phyloP scores from a whole-genome alignment of 2,329 filamentous ascomycete species.

The Aspergillus pseudoterreus region DNA sequence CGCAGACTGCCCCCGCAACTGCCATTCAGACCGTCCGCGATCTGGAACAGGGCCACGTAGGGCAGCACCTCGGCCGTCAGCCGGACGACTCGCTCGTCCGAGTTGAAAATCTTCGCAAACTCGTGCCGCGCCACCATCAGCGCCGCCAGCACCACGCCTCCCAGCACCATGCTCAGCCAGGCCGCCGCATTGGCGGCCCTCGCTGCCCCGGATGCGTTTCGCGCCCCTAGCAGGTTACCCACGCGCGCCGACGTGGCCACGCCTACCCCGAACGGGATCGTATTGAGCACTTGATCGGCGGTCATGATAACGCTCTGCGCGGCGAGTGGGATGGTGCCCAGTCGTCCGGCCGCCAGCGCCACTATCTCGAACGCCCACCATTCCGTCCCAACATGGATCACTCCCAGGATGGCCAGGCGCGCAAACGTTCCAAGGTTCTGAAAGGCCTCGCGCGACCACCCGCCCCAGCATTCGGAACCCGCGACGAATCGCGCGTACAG shows the following conservation, averaged over 20 bases:
- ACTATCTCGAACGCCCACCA: slow-evolving; percentile 97
- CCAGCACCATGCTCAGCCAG: slow-evolving; percentile 66
- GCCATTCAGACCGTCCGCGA: slow-evolving; percentile 82
- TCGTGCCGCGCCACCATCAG: slow-evolving; percentile 68
- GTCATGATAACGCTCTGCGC: slow-evolving; percentile 90
- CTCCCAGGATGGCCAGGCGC: slow-evolving; percentile 68
- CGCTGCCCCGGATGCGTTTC: slow-evolving; percentile 61
- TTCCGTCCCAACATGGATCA: slow-evolving; percentile 82
- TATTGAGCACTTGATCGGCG: slow-evolving; percentile 77
- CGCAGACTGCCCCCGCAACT: slow-evolving; percentile 76
- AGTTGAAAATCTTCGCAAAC: slow-evolving; percentile 77
- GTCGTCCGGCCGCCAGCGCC: slow-evolving; percentile 72
- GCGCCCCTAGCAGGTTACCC: slow-evolving; percentile 73
- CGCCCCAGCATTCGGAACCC: slow-evolving; percentile 77
- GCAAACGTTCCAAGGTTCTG: slow-evolving; percentile 68
- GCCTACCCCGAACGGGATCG: slow-evolving; percentile 80
- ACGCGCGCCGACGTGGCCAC: slow-evolving; percentile 75
- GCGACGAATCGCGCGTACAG: slow-evolving; percentile 68
- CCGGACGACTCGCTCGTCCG: slow-evolving; percentile 66
- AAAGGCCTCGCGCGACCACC: slow-evolving; percentile 62
- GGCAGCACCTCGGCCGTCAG: slow-evolving; percentile 80
- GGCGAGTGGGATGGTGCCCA: slow-evolving; percentile 75
- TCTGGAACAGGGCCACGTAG: slow-evolving; percentile 84
- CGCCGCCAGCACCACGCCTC: slow-evolving; percentile 61
- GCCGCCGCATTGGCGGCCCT: slow-evolving; percentile 73